Evolutionary conservation across 441 rosid genomes (phyloP).

Genomic region (Eruca vesicaria): DNA sequence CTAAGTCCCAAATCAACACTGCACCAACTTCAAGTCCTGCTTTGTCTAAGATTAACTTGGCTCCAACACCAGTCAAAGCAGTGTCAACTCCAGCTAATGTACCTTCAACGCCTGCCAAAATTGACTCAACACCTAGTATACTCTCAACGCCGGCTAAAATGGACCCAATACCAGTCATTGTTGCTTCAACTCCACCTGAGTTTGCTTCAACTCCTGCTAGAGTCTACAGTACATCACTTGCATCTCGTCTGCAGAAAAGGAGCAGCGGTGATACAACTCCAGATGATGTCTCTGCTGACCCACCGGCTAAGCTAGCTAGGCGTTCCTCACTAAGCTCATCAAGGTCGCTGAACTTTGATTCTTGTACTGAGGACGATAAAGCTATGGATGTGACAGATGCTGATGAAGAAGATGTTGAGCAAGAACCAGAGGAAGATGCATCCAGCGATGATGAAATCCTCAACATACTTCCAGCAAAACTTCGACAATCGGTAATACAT

Average conservation of each 20-base stretch:
- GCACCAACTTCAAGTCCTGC: conserved; percentile 57
- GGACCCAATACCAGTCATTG: conserved; percentile 39
- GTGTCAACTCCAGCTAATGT: conserved; percentile 37
- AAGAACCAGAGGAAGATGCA: conserved; percentile 26
- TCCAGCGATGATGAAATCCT: conserved; percentile 48
- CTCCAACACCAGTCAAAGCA: conserved; percentile 63
- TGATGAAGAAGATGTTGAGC: conserved; percentile 25
- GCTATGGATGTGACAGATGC: conserved; percentile 12
- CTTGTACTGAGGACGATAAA: conserved; percentile 35
- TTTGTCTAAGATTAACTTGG: conserved; percentile 41
- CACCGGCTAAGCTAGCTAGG: conserved; percentile 56
- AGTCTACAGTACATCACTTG: conserved; percentile 48
- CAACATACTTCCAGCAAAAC: conserved; percentile 56
- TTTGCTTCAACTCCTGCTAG: conserved; percentile 55
- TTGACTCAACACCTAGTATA: conserved; percentile 38
- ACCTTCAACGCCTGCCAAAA: conserved; percentile 55
- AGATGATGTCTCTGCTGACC: conserved; percentile 41
- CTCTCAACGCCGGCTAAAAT: conserved; percentile 57
- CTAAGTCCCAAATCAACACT: conserved; percentile 38
- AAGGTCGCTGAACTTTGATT: conserved; percentile 66
- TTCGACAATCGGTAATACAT: conserved; percentile 64
- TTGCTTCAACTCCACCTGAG: conserved; percentile 63
- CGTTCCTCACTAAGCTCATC: conserved; percentile 36
- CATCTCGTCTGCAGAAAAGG: conserved; percentile 48
- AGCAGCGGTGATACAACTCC: conserved; percentile 49